Evolutionary conservation across 768 basidiomycete genomes (phyloP).

Genomic region (Kwoniella dendrophila): DNA sequence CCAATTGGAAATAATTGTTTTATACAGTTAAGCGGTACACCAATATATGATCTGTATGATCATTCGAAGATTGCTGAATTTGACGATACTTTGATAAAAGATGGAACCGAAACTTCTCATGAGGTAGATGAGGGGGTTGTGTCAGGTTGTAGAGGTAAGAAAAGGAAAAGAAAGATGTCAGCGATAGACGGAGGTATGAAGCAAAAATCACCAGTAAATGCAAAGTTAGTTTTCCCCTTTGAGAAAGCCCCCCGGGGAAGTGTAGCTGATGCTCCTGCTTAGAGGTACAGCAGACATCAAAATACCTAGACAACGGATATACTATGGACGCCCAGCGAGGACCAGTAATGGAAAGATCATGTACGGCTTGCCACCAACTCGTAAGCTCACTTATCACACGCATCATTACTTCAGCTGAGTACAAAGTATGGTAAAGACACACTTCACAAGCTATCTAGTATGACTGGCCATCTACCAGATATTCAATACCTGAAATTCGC

Average conservation of each 20-base stretch:
- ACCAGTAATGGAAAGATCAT: constrained; percentile 10
- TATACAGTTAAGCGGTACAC: constrained; percentile 77
- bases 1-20: constrained; percentile 79
- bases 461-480: constrained; percentile 60
- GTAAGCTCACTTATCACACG: constrained; percentile 16
- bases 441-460: constrained; percentile 59
- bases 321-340: constrained; percentile 40
- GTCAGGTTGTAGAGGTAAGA: no score
- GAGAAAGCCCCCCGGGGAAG: no score
- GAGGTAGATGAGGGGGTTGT: neutral
- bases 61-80: constrained; percentile 17
- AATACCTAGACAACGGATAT: constrained; percentile 48
- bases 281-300: constrained; percentile 31
- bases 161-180: no score
- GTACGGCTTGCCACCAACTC: constrained; percentile 37
- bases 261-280: no score
- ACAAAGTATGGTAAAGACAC: constrained; percentile 61
- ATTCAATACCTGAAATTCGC: constrained; percentile 58
- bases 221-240: no score
- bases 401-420: neutral
- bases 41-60: constrained; percentile 62
- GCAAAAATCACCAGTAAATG: no score
- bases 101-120: neutral
- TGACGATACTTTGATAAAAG: neutral
- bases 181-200: no score